A percentile compares a stretch with the other conserved stretches of the same genome.
Evolutionary conservation across 495 filamentous ascomycete species (phyloP).

Genomic region (Annulohypoxylon stygium): DNA sequence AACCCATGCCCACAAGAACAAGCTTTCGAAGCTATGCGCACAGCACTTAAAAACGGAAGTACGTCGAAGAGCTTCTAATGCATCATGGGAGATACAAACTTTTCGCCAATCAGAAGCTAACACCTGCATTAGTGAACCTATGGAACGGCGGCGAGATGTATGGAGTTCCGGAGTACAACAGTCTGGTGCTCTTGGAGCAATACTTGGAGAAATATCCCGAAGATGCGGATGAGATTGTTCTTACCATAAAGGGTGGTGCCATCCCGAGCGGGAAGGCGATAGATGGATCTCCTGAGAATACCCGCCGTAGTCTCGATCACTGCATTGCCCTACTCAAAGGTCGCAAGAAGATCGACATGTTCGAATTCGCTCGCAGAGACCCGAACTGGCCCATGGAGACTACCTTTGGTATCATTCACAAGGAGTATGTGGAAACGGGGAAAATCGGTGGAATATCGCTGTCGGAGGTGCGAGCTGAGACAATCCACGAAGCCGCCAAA

Average conservation of each 20-base stretch:
- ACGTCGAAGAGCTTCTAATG: background rate
- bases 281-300: slow-evolving; percentile 72
- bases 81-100: background rate
- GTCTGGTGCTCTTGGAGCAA: slow-evolving; percentile 70
- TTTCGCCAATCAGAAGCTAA: slow-evolving; percentile 17
- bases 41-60: slow-evolving; percentile 70
- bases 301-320: slow-evolving; percentile 76
- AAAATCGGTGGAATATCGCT: slow-evolving; percentile 83
- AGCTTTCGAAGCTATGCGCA: slow-evolving; percentile 75
- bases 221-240: slow-evolving; percentile 72
- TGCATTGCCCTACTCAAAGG: slow-evolving; percentile 71
- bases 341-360: slow-evolving; percentile 85
- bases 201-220: slow-evolving; percentile 78
- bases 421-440: slow-evolving; percentile 76
- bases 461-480: slow-evolving; percentile 77
- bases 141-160: slow-evolving; percentile 90
- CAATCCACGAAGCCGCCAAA: slow-evolving; percentile 78
- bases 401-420: slow-evolving; percentile 66
- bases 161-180: slow-evolving; percentile 78
- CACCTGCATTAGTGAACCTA: slow-evolving; percentile 58
- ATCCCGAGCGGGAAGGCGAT: slow-evolving; percentile 53
- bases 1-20: slow-evolving; percentile 69
- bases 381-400: slow-evolving; percentile 63
- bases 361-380: slow-evolving; percentile 80
- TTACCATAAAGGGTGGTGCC: slow-evolving; percentile 73